Base-by-base conservation (phyloP, 495 filamentous ascomycete genomes). In the Penicillium antarcticum region DNA sequence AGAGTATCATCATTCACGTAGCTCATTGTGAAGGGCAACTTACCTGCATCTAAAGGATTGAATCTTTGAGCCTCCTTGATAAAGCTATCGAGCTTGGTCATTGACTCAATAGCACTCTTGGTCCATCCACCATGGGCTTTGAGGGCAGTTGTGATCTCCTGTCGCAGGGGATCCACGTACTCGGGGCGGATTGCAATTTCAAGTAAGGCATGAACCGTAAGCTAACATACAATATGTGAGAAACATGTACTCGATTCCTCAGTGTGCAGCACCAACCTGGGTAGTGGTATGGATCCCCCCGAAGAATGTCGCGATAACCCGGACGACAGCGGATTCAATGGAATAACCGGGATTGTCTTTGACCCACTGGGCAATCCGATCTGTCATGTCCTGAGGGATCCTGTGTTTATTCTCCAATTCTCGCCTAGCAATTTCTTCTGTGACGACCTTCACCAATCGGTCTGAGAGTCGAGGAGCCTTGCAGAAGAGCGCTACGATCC, bases 61-160 rank as follows among this genome's bases (percentile, higher is more conserved):
- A 71, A 13, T 42, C 75, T 42, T 43, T 72, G 69, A 18, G 67
- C 66, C 48, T 79, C 75, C 52, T 74, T 79, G 57, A 79, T 52
- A 45, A 76, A 70, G 56, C 69, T 73, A 45, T 79, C 75, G 63
- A 79, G 43, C 23, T 45, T 45, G 13, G 31, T 19, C 26, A 55
- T 24, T 24, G 18, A 16, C 18, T 39, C 45, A 29, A 38, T 38
- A 26, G 34, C 12, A 16, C 24, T 16, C 45, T 38, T 48, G 12
- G 10, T 26, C 34, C 34, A 38, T 18, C 45, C 45, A 33, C 18
- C 34, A 39, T 38, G 45, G 18, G 18, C 18, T 14, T 24, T 19
- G 13, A 24, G 32, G 10, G 34, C 29, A 12, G 34, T 36, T 12
- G 19, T 36, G 14, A 42, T 42, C 39, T 42, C 39, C 39, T 42